Evolutionary conservation across 1,139 yeast species (phyloP).

Genomic region (Entelexis paramagnoliae): DNA sequence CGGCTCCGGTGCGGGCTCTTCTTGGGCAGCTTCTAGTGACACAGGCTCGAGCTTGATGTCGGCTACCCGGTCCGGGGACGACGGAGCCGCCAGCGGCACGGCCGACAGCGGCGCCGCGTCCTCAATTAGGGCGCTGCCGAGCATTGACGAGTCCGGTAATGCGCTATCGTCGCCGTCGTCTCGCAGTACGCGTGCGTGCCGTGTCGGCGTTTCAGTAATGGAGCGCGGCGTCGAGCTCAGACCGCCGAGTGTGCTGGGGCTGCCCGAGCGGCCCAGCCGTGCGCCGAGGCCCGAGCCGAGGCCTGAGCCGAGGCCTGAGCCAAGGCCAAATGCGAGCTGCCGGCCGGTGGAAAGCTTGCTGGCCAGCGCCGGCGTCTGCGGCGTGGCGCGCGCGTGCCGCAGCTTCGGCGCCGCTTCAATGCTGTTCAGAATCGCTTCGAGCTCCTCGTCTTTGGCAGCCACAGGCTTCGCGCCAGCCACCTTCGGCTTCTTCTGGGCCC

Average conservation of each 20-base stretch:
- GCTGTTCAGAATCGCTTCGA: conserved; percentile 14
- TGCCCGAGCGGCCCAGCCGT: not conserved
- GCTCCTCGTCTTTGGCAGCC: not conserved
- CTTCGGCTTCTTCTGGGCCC: conserved; percentile 14
- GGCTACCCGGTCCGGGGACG: too few relatives aligned
- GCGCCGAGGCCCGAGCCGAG: conserved; percentile 10
- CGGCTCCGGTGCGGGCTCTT: not conserved
- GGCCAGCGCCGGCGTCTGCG: not conserved
- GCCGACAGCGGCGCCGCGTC: not conserved
- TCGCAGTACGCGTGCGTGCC: not conserved
- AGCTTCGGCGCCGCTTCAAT: conserved; percentile 5
- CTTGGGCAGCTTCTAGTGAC: not conserved
- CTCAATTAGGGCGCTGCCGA: conserved; percentile 4
- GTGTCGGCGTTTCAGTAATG: not conserved
- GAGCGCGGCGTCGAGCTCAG: not conserved
- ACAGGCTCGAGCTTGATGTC: conserved; percentile 7
- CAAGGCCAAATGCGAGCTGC: not conserved
- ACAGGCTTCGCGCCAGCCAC: not conserved
- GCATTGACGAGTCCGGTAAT: conserved; percentile 8
- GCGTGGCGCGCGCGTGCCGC: not conserved
- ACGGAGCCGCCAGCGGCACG: too few relatives aligned
- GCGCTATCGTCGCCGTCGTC: not conserved
- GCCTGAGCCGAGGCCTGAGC: conserved; percentile 4
- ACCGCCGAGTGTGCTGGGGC: not conserved
- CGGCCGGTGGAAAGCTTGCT: not conserved